phyloP scores from a whole-genome alignment of 352 stramenopile genomes.

The Globisporangium irregulare region DNA sequence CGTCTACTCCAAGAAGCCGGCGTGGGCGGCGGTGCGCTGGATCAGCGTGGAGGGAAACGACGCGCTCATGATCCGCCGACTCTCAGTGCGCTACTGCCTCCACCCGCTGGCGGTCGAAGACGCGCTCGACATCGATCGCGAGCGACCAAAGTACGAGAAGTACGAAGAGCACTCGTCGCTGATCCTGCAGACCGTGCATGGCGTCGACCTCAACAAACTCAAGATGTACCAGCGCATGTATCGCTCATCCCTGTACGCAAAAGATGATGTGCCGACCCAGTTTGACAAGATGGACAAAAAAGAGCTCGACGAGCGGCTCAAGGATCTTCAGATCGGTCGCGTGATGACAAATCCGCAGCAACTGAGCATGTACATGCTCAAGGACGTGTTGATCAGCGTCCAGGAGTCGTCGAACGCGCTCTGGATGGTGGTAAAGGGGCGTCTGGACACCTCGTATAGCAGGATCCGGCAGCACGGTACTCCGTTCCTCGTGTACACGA shows the following conservation, averaged over 20 bases:
- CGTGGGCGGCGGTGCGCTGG: conserved; percentile 77
- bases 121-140: conserved; percentile 68
- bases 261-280: conserved; percentile 38
- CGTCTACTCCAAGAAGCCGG: conserved; percentile 76
- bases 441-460: conserved; percentile 76
- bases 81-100: conserved; percentile 82
- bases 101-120: conserved; percentile 86
- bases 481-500: conserved; percentile 71
- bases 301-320: conserved; percentile 56
- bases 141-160: conserved; percentile 83
- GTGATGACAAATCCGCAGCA: conserved; percentile 79
- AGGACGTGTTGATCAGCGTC: conserved; percentile 72
- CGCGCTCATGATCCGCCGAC: conserved; percentile 53
- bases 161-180: conserved; percentile 85
- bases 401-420: conserved; percentile 49
- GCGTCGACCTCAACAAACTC: conserved; percentile 46
- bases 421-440: conserved; percentile 58
- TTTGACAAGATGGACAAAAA: conserved; percentile 68
- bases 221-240: conserved; percentile 75
- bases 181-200: conserved; percentile 65
- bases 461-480: conserved; percentile 78
- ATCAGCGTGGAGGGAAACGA: conserved; percentile 76
- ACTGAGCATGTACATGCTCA: conserved; percentile 71
- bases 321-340: conserved; percentile 49
- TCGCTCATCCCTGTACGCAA: conserved; percentile 61